Base-by-base conservation (phyloP, 768 basidiomycete genomes). In the Xerocomellus intermedius region DNA sequence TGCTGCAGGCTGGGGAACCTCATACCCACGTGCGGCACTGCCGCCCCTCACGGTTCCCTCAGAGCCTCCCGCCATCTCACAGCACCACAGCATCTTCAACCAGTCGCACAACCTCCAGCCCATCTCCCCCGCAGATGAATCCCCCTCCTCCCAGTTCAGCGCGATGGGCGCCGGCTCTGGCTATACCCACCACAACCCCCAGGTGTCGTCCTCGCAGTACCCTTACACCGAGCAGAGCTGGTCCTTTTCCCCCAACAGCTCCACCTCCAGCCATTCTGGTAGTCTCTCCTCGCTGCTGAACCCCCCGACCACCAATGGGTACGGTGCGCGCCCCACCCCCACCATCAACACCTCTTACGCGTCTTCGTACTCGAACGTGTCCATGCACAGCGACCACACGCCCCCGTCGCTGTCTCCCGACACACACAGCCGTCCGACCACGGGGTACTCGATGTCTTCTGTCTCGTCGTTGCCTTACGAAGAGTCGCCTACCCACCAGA, bases 31-130 rank as follows among this genome's bases (percentile, higher is more conserved):
- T 47, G 77, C 82, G 50, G 80, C 84, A 24, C 78, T 94, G 48
- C 91, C 91, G 28, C 91, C 91, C 26, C 80, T 94, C 51, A 91
- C 86, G 47, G 90, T 92, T 45, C 91, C 91, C 50, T 85, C 86
- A 26, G 88, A 91, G 50, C 79, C 86, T 17, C 80, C 82, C 7
- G 77, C 85, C 55, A 67, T 86, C 55, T 78, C 81, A 5, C 83
- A 86, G 63, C 74, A 77, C 64, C 77, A 74, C 58, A 74, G 70
- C 68, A 74, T 86, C 61, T 87, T 87, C 72, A 79, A 73, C 65
- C 80, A 84, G 58, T 80, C 84, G 7, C 69, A 70, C 69, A 77
- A 77, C 38, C 75, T 87, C 33, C 85, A 89, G 63, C 81, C 86
- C 24, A 81, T 89, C 58, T 81, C 86, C 28, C 83, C 86, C 14